Conservation (phyloP, 768 basidiomycete genomes). For the Lactifluus piperatus region DNA sequence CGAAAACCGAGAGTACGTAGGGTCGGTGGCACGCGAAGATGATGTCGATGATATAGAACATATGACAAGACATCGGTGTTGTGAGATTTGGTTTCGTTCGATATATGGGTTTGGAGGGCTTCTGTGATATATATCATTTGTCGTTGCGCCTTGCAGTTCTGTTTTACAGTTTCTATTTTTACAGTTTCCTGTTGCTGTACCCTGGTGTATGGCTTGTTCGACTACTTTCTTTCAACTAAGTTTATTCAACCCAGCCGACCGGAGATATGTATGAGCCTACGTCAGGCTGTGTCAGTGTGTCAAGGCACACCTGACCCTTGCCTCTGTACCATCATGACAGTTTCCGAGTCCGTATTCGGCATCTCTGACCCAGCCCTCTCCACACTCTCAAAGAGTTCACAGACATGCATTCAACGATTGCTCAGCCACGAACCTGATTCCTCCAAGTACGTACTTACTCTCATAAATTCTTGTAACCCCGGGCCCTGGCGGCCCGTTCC, state of each 20-base stretch:
- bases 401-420: slow-evolving; percentile 13
- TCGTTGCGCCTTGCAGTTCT: not conserved
- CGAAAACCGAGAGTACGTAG: not conserved
- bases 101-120: not conserved
- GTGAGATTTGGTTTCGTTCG: not conserved
- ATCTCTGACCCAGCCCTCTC: not conserved
- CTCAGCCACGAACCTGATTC: slow-evolving; percentile 1
- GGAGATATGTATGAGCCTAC: not conserved
- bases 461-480: too few species aligned
- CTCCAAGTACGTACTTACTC: slow-evolving; percentile 2
- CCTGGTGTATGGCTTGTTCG: not conserved
- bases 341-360: not conserved
- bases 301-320: not conserved
- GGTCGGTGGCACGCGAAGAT: not conserved
- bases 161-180: not conserved
- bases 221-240: too few species aligned
- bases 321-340: not conserved
- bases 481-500: not conserved
- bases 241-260: not conserved
- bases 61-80: not conserved
- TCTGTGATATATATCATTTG: not conserved
- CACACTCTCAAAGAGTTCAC: slow-evolving; percentile 4
- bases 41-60: not conserved
- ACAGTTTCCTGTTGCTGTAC: not conserved
- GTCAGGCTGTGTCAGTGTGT: not conserved